Conservation (phyloP, 805 yeast genomes). For the Sugiyamaella marilandica region DNA sequence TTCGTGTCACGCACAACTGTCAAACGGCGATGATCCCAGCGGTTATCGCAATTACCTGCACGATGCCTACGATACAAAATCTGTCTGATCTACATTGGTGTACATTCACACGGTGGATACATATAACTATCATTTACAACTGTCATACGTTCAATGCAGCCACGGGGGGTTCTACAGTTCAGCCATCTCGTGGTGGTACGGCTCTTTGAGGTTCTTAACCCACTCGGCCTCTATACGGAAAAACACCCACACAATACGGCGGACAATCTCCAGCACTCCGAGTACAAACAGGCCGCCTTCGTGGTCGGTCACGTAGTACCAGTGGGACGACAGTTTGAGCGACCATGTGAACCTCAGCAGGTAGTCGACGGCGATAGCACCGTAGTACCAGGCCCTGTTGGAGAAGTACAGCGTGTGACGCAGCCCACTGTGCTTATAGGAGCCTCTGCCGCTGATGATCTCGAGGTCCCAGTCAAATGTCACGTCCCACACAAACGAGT, state of each 20-base stretch:
- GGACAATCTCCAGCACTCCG: slow-evolving; percentile 67
- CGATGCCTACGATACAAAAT: too few species aligned
- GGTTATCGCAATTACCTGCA: too few species aligned
- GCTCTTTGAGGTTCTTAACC: slow-evolving; percentile 21
- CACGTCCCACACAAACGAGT: slow-evolving; percentile 86
- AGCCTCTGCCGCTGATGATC: slow-evolving; percentile 34
- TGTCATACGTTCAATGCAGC: too few species aligned
- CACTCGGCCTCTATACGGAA: slow-evolving; percentile 79
- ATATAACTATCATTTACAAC: background rate
- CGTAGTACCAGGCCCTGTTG: slow-evolving; percentile 41
- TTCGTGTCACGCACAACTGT: background rate
- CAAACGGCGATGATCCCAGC: too few species aligned
- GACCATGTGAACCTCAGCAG: slow-evolving; percentile 74
- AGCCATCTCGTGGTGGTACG: background rate
- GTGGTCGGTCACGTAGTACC: slow-evolving; percentile 26
- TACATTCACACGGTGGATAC: too few species aligned
- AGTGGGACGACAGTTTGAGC: slow-evolving; percentile 43
- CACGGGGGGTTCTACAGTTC: background rate
- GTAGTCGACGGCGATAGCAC: slow-evolving; percentile 58
- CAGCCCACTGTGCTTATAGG: slow-evolving; percentile 24
- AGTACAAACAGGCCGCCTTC: slow-evolving; percentile 62
- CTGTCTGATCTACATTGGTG: too few species aligned
- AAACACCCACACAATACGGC: slow-evolving; percentile 90
- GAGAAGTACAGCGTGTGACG: slow-evolving; percentile 28
- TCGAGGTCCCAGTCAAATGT: slow-evolving; percentile 82